phyloP scores from a whole-genome alignment of 2,329 filamentous ascomycete genomes.

The Diaporthe citrichinensis region DNA sequence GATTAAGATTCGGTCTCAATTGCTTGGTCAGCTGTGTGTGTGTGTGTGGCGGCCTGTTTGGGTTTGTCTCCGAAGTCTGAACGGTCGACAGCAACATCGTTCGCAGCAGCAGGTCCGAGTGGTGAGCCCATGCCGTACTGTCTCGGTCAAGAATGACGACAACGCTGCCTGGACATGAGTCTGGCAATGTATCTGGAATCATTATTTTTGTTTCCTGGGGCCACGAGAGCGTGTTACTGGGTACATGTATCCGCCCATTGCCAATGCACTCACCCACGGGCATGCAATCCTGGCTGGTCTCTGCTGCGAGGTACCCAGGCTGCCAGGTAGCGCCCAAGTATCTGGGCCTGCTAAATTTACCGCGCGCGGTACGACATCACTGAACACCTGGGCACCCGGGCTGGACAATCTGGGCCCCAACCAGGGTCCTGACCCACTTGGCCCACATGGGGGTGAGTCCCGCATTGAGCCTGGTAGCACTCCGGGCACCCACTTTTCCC shows the following conservation, averaged over 20 bases:
- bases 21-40: conserved; percentile 7
- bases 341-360: conserved; percentile 9
- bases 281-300: neutral
- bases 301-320: neutral
- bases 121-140: neutral
- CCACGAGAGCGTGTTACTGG: conserved; percentile 6
- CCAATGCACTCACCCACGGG: neutral
- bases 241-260: conserved; percentile 9
- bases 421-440: conserved; percentile 25
- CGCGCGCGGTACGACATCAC: conserved; percentile 12
- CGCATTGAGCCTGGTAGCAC: conserved; percentile 28
- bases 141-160: neutral
- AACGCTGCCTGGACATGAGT: neutral
- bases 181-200: conserved; percentile 28
- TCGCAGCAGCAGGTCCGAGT: conserved; percentile 3
- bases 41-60: conserved; percentile 1
- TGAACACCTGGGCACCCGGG: conserved; percentile 20
- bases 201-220: conserved; percentile 19
- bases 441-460: conserved; percentile 25
- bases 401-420: conserved; percentile 7
- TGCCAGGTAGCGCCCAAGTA: neutral
- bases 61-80: conserved; percentile 1
- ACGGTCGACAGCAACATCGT: conserved; percentile 7
- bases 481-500: conserved; percentile 11
- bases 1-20: conserved; percentile 16